Base-by-base conservation (phyloP, 2,329 filamentous ascomycete species). In the Mariannaea sp. region DNA sequence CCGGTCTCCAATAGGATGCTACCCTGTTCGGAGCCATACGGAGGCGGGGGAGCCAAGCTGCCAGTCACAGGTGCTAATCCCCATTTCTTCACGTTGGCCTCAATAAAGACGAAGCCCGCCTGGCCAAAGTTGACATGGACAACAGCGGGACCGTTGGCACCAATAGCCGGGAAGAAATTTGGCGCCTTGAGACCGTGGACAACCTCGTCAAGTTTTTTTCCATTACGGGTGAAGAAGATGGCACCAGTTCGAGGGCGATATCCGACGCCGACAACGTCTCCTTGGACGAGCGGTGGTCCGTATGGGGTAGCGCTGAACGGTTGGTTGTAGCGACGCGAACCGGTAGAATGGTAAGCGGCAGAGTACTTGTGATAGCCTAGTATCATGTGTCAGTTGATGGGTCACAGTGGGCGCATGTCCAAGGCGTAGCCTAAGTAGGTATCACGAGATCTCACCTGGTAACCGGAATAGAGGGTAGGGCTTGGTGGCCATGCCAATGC, bases 1-100 rank as follows among this genome's bases (percentile, higher is more conserved):
- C 94, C 94, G 5, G 90, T 87, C 70, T 97, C 94, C 10, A 99
- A 82, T 22, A 99, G 79, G 63, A 99, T 97, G 69, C 92, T 97
- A 65, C 94, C 94, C 73, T 96, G 92, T 75, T 97, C 94, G 58
- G 91, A 96, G 41, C 94, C 94, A 69, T 99, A 99, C 1, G 94
- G 94, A 44, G 94, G 94, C 36, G 94, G 94, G 13, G 94, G 94
- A 22, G 94, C 94, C 55, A 99, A 80, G 67, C 91, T 96, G 54
- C 94, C 94, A 1, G 91, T 97, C 82, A 95, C 95, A 5, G 94
- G 94, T 41, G 94, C 94, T 49, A 99, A 78, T 2, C 94, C 94
- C 94, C 94, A 99, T 79, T 97, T 99, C 84, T 99, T 99, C 56
- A 99, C 94, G 67, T 99, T 99, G 57, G 93, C 94, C 74, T 99